Conservation (phyloP, 345 rosid genomes). For the Clarkia xantiana region DNA sequence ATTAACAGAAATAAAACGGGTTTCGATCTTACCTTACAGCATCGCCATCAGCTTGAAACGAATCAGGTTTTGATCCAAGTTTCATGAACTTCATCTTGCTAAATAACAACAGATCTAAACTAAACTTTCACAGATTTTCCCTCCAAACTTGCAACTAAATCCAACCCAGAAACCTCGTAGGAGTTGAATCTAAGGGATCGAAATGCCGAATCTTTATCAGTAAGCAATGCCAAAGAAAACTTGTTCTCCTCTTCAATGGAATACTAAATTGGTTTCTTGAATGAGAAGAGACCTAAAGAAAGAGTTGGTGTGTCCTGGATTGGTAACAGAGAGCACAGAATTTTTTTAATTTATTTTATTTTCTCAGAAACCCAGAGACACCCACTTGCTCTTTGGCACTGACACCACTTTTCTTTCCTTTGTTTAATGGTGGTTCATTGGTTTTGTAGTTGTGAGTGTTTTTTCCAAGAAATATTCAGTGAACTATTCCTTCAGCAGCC, state of each 20-base stretch:
- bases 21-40: slow-evolving; percentile 15
- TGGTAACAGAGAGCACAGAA: slow-evolving; percentile 9
- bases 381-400: slow-evolving; percentile 11
- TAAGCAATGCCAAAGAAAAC: slow-evolving; percentile 5
- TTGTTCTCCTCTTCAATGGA: not conserved
- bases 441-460: slow-evolving; percentile 4
- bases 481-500: too few relatives aligned
- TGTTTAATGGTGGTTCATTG: slow-evolving; percentile 5
- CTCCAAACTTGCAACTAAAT: too few relatives aligned
- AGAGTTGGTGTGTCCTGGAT: slow-evolving; percentile 8
- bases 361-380: slow-evolving; percentile 5
- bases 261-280: not conserved
- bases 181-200: not conserved
- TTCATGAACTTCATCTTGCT: slow-evolving; percentile 41
- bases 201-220: slow-evolving; percentile 14
- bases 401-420: slow-evolving; percentile 6
- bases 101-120: slow-evolving; percentile 2
- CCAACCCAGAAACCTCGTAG: too few relatives aligned
- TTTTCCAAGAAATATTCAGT: not conserved
- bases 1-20: too few relatives aligned
- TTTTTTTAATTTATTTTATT: slow-evolving; percentile 2
- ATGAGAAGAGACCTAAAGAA: slow-evolving; percentile 10
- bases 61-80: slow-evolving; percentile 41
- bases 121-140: not conserved
- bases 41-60: slow-evolving; percentile 30